phyloP scores from a whole-genome alignment of 345 rosid species.

The Citrus cavaleriei region DNA sequence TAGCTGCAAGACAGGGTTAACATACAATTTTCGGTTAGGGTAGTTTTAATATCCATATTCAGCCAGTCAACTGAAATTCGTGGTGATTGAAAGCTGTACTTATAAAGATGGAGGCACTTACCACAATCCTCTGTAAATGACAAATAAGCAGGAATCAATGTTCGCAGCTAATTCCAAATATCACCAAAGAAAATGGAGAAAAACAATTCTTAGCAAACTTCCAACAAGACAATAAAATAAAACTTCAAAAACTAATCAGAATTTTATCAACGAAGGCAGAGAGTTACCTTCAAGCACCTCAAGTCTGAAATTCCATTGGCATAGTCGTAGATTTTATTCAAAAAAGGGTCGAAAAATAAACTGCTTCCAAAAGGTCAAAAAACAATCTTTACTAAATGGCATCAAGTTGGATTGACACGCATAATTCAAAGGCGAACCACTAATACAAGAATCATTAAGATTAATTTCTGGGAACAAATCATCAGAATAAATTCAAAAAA shows the following conservation, averaged over 20 bases:
- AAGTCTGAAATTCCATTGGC: slow-evolving; percentile 69
- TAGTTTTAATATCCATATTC: slow-evolving; percentile 6
- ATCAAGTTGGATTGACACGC: background rate
- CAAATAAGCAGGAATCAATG: slow-evolving; percentile 65
- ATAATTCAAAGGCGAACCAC: background rate
- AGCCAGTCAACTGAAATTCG: slow-evolving; percentile 6
- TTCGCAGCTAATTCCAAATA: slow-evolving; percentile 54
- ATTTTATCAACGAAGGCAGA: slow-evolving; percentile 12
- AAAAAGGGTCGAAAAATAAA: slow-evolving; percentile 68
- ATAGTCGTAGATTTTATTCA: slow-evolving; percentile 63
- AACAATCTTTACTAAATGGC: slow-evolving; percentile 6
- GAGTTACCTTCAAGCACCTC: slow-evolving; percentile 61
- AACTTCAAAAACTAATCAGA: background rate
- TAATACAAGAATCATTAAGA: background rate
- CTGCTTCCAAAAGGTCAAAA: slow-evolving; percentile 35
- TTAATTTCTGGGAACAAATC: background rate
- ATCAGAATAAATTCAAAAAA: background rate
- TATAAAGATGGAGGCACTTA: slow-evolving; percentile 36
- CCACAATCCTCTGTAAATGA: slow-evolving; percentile 91
- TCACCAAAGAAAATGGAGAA: slow-evolving; percentile 8
- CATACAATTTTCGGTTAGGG: slow-evolving; percentile 10
- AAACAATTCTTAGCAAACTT: slow-evolving; percentile 7
- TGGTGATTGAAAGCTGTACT: slow-evolving; percentile 1
- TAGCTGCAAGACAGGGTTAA: slow-evolving; percentile 47
- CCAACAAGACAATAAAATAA: slow-evolving; percentile 7